Evolutionary conservation across 1,139 yeast genomes (phyloP), one percentile per base, ranked within the genome.

Genomic region (Candida smagusa): DNA sequence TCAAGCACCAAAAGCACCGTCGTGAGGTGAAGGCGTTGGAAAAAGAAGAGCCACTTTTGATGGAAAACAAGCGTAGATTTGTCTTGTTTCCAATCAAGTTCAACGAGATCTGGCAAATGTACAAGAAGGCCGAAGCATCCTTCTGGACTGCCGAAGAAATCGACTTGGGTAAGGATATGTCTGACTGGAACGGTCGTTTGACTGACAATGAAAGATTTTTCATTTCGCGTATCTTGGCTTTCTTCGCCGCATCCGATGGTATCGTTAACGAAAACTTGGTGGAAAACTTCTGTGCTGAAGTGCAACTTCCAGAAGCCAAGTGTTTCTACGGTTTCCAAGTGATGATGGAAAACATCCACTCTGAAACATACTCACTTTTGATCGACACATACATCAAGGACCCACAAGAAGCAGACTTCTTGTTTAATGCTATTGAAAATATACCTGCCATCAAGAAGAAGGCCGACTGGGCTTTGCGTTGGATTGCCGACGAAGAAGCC

Each of bases 71-170:
- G 51, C 81, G 81, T 59, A 82, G 98, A 59, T 92, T 89, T 59
- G 98, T 92, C 39, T 72, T 92, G 53, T 94, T 92, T 81, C 99
- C 99, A 48, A 89, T 92, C 68, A 86, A 87, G 68, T 94, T 89
- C 72, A 94, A 90, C 62, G 97, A 92, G 70, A 86, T 94, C 58
- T 92, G 98, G 97, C 96, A 90, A 65, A 92, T 95, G 78, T 92
- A 92, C 72, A 92, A 92, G 74, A 89, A 90, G 70, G 97, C 97
- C 31, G 98, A 92, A 73, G 97, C 98, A 19, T 88, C 97, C 9
- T 92, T 92, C 77, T 92, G 99, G 99, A 92, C 98, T 36, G 97
- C 98, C 39, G 99, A 92, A 72, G 99, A 92, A 71, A 89, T 94
- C 52, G 99, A 92, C 65, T 76, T 92, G 52, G 82, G 95, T 46